Evolutionary conservation across 1,139 yeast species (phyloP).

Genomic region (Zygoascus sp.): DNA sequence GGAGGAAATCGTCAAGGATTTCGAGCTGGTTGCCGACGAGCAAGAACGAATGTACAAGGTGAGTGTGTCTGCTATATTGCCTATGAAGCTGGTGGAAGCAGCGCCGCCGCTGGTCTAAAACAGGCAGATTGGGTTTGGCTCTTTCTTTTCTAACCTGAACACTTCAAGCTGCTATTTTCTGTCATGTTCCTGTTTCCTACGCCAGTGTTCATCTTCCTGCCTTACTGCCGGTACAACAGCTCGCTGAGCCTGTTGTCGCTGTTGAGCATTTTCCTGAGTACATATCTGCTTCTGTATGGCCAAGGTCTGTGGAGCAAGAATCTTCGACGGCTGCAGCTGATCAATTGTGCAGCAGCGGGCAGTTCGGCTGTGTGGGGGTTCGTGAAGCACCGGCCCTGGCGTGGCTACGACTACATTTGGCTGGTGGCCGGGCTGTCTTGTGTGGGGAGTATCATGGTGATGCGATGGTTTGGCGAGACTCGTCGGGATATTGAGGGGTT

Average conservation of each 20-base stretch:
- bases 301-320: constrained; percentile 4
- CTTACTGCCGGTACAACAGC: constrained; percentile 32
- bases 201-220: constrained; percentile 30
- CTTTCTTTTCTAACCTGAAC: no score
- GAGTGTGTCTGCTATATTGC: constrained; percentile 7
- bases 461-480: constrained; percentile 31
- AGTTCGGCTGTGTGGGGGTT: constrained; percentile 26
- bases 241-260: constrained; percentile 32
- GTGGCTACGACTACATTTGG: constrained; percentile 34
- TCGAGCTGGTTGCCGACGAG: constrained; percentile 26
- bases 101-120: no score
- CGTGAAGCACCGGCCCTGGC: constrained; percentile 29
- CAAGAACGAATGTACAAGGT: constrained; percentile 26
- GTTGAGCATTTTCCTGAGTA: constrained; percentile 25
- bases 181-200: constrained; percentile 32
- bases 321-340: constrained; percentile 12
- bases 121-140: no score
- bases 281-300: constrained; percentile 24
- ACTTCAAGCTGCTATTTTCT: constrained; percentile 22
- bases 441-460: constrained; percentile 24
- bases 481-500: constrained; percentile 24
- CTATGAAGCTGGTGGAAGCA: no score
- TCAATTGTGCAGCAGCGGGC: constrained; percentile 23
- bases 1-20: constrained; percentile 27
- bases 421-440: constrained; percentile 29